phyloP scores from a whole-genome alignment of 805 yeast species.

The Priceomyces castillae region DNA sequence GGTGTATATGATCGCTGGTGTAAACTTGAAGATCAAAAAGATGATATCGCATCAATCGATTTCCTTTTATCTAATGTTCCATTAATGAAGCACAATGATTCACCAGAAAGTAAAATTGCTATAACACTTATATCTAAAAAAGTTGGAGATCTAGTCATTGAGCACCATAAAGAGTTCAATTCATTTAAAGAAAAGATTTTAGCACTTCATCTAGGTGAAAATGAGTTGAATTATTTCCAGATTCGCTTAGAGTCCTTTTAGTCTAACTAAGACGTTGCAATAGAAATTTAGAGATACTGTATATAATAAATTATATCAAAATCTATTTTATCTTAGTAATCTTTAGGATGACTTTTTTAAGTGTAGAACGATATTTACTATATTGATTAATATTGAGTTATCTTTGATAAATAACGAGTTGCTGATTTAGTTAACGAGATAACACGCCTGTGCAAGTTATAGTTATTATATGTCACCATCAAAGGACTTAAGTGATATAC shows the following conservation, averaged over 20 bases:
- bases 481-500: conserved; percentile 13
- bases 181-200: conserved; percentile 32
- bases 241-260: conserved; percentile 9
- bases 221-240: conserved; percentile 39
- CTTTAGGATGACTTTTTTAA: neutral
- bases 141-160: conserved; percentile 42
- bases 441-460: too few species aligned
- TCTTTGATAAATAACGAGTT: too few species aligned
- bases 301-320: neutral
- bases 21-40: conserved; percentile 20
- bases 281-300: neutral
- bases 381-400: too few species aligned
- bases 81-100: conserved; percentile 24
- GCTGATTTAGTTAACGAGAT: too few species aligned
- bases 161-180: conserved; percentile 13
- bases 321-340: neutral
- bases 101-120: conserved; percentile 46
- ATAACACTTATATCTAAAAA: conserved; percentile 50
- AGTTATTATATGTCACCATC: conserved; percentile 23
- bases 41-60: conserved; percentile 23
- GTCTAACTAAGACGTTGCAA: too few species aligned
- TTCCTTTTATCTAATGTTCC: conserved; percentile 48
- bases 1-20: conserved; percentile 56
- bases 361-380: too few species aligned
- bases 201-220: conserved; percentile 44